Evolutionary conservation across 2,329 filamentous ascomycete species (phyloP), one percentile per base, ranked within the genome.

Genomic region (Madurella mycetomatis): DNA sequence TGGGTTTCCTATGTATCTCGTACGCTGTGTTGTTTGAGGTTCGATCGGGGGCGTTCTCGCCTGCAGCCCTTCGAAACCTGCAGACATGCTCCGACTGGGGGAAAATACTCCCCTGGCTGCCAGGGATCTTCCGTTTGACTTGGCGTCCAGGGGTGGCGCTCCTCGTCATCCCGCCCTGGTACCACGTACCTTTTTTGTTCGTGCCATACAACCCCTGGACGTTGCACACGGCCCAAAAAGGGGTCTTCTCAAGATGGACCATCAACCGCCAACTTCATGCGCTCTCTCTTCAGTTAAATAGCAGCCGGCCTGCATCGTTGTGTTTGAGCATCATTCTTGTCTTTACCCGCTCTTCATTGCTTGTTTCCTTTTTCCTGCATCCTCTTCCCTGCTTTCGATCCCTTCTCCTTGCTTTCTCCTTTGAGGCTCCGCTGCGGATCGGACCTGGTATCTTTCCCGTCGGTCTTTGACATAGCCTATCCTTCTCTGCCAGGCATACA

Each of bases 81-180:
- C 43, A 54, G 48, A 37, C 50, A 30, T 39, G 30, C 45, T 53
- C 47, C 50, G 39, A 58, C 51, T 60, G 61, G 59, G 56, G 50
- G 54, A 54, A 54, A 37, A 44, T 47, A 13, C 49, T 51, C 43
- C 42, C 48, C 57, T 52, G 56, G 53, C 52, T 47, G 53, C 9
- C 56, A 40, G 53, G 58, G 55, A 56, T 59, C 45, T 34, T 39
- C 53, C 41, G 62, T 62, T 62, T 62, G 56, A 62, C 62, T 61
- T 62, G 60, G 62, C 59, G 47, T 54, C 53, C 61, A 58, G 53
- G 56, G 48, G 54, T 17, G 31, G 19, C 41, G 40, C 18, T 17
- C 42, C 18, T 40, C 42, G 17, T 40, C 48, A 41, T 32, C 54
- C 55, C 51, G 34, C 59, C 53, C 40, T 53, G 47, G 19, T 17